Base-by-base conservation (phyloP, 768 basidiomycete species). In the Peribolospora kevripleyi region DNA sequence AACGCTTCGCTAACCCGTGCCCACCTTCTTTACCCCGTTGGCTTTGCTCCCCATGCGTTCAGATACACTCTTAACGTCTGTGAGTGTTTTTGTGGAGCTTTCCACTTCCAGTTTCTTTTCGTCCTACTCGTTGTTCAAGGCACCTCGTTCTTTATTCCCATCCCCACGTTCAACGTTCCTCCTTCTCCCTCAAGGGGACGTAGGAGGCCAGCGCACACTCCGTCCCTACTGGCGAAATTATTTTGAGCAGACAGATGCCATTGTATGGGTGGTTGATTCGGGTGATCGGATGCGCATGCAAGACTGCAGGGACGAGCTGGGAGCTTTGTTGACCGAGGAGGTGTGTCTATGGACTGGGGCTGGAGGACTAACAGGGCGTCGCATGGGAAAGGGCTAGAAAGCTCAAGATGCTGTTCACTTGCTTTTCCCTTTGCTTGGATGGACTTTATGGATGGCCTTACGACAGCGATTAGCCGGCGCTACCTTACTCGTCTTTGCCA, bases 211-310 rank as follows among this genome's bases (percentile, higher is more conserved):
- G 67, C 78, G 81, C 55, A 90, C 86, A 0, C 78, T 98, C 52
- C 76, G 93, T 40, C 91, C 93, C 6, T 97, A 97, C 67, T 98
- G 93, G 93, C 73, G 86, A 37, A 98, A 97, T 68, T 97, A 97
- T 70, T 97, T 97, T 61, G 93, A 98, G 68, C 85, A 88, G 68
- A 97, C 93, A 7, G 93, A 97, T 68, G 91, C 84, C 6, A 73
- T 98, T 48, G 87, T 97, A 42, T 98, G 93, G 93, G 91, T 98
- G 13, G 90, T 98, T 46, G 93, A 98, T 70, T 91, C 88, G 0
- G 76, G 82, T 43, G 91, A 97, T 69, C 75, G 83, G 46, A 73
- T 86, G 71, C 76, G 93, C 58, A 84, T 93, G 75, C 69, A 72
- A 51, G 90, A 97, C 66, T 97, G 91, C 69, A 81, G 75, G 64